Percentiles rank a stretch among this genome's conserved stretches.
Evolutionary conservation across 768 basidiomycete species (phyloP).

Genomic region (Chalciporus sphaerocephalus): DNA sequence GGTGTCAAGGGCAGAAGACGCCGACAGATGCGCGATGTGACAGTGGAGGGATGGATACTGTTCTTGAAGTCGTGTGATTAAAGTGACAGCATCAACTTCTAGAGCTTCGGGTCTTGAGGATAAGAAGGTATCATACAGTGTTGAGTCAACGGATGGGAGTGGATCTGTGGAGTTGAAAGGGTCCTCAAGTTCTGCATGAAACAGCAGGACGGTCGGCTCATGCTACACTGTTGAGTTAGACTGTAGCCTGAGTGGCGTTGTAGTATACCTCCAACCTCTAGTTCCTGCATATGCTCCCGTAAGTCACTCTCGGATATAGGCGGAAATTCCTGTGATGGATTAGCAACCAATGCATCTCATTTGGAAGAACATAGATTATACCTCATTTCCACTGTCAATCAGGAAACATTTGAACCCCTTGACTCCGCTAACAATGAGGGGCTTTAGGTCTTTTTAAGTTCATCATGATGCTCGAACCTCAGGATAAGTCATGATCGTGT

Average conservation of each 20-base stretch:
- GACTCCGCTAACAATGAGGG: too few relatives aligned
- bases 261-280: neutral
- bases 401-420: too few relatives aligned
- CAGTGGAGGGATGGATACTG: slow-evolving; percentile 66
- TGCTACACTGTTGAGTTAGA: slow-evolving; percentile 40
- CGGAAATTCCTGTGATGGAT: too few relatives aligned
- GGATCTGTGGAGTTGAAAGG: slow-evolving; percentile 10
- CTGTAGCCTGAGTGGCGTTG: neutral
- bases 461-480: neutral
- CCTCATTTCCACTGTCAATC: slow-evolving; percentile 40
- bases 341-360: too few relatives aligned
- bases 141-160: slow-evolving; percentile 37
- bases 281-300: too few relatives aligned
- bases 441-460: slow-evolving; percentile 61
- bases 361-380: too few relatives aligned
- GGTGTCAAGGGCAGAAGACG: slow-evolving; percentile 72
- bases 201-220: slow-evolving; percentile 68
- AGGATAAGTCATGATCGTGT: neutral
- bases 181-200: slow-evolving; percentile 85
- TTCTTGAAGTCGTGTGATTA: slow-evolving; percentile 65
- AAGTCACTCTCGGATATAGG: too few relatives aligned
- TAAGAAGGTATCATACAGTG: slow-evolving; percentile 77
- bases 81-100: slow-evolving; percentile 76
- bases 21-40: slow-evolving; percentile 95
- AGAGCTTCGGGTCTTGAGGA: slow-evolving; percentile 78